Conservation (phyloP, 2,329 filamentous ascomycete genomes). For the Epichloe hybrida region DNA sequence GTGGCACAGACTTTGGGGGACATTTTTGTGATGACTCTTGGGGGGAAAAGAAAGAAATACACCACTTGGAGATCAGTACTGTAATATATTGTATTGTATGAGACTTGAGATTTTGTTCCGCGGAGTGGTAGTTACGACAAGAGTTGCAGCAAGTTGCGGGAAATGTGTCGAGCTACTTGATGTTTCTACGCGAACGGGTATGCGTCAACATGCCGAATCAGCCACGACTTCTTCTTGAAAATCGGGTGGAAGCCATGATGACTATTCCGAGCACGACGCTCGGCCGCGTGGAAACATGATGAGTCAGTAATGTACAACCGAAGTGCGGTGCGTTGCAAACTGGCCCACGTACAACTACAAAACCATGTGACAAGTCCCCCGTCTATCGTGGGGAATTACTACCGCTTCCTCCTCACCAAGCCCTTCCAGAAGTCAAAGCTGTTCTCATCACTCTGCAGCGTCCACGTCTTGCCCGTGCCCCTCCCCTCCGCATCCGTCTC, state of each 20-base stretch:
- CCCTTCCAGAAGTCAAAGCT: constrained; percentile 97
- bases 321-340: too few relatives aligned
- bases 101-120: not conserved
- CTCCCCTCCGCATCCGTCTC: constrained; percentile 63
- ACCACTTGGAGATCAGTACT: constrained; percentile 14
- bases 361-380: too few relatives aligned
- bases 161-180: too few relatives aligned
- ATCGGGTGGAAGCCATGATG: too few relatives aligned
- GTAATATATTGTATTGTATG: constrained; percentile 9
- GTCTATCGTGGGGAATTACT: not conserved
- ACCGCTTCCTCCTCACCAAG: constrained; percentile 67
- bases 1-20: constrained; percentile 12
- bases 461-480: constrained; percentile 63
- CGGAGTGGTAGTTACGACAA: not conserved
- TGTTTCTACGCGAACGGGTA: too few relatives aligned
- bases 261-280: too few relatives aligned
- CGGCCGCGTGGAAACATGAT: too few relatives aligned
- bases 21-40: not conserved
- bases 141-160: too few relatives aligned
- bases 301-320: too few relatives aligned
- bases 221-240: too few relatives aligned
- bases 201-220: too few relatives aligned
- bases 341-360: too few relatives aligned
- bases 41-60: not conserved
- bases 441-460: constrained; percentile 90